A percentile compares a stretch with the other conserved stretches of the same genome.
Evolutionary conservation across 2,329 filamentous ascomycete genomes (phyloP).

Genomic region (Calonectria crousiana): DNA sequence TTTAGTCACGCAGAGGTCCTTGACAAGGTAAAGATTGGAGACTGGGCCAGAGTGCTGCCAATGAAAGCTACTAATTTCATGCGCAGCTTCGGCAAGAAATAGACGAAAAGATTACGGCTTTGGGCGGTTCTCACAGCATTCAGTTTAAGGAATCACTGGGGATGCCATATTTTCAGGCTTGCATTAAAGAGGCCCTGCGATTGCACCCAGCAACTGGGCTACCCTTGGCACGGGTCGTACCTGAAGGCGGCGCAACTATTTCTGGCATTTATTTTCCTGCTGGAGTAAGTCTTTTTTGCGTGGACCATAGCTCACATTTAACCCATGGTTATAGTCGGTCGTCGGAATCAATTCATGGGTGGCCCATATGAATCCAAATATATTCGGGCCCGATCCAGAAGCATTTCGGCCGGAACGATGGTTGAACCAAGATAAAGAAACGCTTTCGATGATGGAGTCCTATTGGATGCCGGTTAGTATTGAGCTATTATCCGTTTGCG

Average conservation of each 20-base stretch:
- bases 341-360: too few species aligned
- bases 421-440: too few species aligned
- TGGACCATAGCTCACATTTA: too few species aligned
- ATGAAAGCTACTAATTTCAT: not conserved
- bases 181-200: slow-evolving; percentile 64
- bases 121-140: not conserved
- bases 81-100: slow-evolving; percentile 15
- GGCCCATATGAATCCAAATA: too few species aligned
- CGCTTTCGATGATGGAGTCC: too few species aligned
- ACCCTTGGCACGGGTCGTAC: slow-evolving; percentile 60
- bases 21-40: not conserved
- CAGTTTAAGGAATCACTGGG: slow-evolving; percentile 55
- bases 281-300: not conserved
- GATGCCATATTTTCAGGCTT: slow-evolving; percentile 64
- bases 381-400: too few species aligned
- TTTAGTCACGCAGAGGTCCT: slow-evolving; percentile 44
- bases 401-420: too few species aligned
- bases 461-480: too few species aligned
- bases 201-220: slow-evolving; percentile 62
- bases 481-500: too few species aligned
- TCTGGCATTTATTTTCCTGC: slow-evolving; percentile 45
- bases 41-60: not conserved
- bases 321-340: too few species aligned
- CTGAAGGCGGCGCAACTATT: slow-evolving; percentile 56
- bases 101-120: not conserved